A percentile compares a stretch with the other conserved stretches of the same genome.
phyloP scores from a whole-genome alignment of 495 filamentous ascomycete species.

The Penicillium canariense region DNA sequence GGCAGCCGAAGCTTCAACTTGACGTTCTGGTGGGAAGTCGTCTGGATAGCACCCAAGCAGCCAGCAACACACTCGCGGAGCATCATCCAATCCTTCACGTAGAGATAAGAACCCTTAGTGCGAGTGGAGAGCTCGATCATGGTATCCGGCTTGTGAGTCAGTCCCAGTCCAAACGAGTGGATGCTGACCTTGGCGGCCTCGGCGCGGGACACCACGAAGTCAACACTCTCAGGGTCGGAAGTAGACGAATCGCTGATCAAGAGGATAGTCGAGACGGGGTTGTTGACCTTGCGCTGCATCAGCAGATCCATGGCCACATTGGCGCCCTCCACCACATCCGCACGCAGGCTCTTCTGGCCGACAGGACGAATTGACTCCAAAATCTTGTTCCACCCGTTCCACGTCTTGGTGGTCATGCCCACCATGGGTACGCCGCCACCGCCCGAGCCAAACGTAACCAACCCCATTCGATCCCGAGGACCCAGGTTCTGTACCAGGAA shows the following conservation, averaged over 20 bases:
- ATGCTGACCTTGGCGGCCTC: constrained; percentile 98
- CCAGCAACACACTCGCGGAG: constrained; percentile 94
- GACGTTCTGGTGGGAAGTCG: constrained; percentile 96
- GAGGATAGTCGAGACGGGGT: constrained; percentile 93
- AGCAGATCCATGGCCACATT: constrained; percentile 99
- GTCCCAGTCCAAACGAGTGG: constrained; percentile 92
- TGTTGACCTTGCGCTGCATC: constrained; percentile 96
- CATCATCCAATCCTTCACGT: constrained; percentile 99
- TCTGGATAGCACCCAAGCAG: constrained; percentile 90
- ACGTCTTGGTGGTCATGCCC: constrained; percentile 95
- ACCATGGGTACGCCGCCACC: constrained; percentile 91
- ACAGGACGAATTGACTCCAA: constrained; percentile 87
- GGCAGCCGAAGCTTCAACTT: constrained; percentile 93
- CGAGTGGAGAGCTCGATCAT: constrained; percentile 97
- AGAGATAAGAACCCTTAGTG: constrained; percentile 96
- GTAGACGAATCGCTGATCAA: constrained; percentile 99
- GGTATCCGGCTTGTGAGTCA: constrained; percentile 97
- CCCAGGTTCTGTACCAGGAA: constrained; percentile 94
- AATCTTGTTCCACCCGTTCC: constrained; percentile 87
- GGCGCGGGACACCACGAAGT: constrained; percentile 96
- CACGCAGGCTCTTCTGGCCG: constrained; percentile 93
- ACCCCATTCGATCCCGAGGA: constrained; percentile 90
- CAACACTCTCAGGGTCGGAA: constrained; percentile 91
- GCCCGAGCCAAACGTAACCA: constrained; percentile 97
- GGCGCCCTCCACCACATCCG: constrained; percentile 95